These are phyloP conservation scores for Scedosporium apiospermum DNA, from an alignment of 2,329 filamentous ascomycete genomes.

Conservation along the genomic window DNA sequence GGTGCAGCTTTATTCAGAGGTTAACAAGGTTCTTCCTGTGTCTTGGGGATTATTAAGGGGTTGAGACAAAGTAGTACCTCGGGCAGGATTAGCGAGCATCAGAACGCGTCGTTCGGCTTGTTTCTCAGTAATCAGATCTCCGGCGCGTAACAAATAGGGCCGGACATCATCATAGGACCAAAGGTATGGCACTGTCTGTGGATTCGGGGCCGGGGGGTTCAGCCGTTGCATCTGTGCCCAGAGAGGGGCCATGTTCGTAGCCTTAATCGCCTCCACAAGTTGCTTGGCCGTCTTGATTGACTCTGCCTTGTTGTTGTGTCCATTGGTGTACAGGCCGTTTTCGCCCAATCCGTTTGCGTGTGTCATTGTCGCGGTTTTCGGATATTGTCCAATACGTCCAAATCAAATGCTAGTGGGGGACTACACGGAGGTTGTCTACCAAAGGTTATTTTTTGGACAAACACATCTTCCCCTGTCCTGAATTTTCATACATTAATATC, in stretches of 20 bases:
- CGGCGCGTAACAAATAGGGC: slow-evolving; percentile 21
- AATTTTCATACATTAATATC: no score
- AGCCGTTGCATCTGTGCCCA: slow-evolving; percentile 1
- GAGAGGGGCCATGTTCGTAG: neutral
- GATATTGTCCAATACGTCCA: no score
- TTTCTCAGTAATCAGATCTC: slow-evolving; percentile 20
- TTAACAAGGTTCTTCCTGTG: neutral
- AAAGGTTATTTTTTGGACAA: no score
- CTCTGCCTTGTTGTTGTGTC: no score
- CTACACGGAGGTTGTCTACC: no score
- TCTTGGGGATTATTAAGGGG: neutral
- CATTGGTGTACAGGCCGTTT: no score
- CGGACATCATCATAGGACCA: slow-evolving; percentile 15
- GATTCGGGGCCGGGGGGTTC: neutral
- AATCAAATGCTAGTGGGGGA: no score
- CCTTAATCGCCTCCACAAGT: no score
- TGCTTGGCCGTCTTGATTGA: no score
- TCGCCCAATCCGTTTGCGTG: no score
- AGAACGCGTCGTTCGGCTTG: slow-evolving; percentile 26
- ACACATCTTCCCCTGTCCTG: no score
- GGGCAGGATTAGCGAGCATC: slow-evolving; percentile 26
- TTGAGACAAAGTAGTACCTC: slow-evolving; percentile 11
- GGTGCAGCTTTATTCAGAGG: slow-evolving; percentile 29
- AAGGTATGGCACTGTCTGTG: neutral
- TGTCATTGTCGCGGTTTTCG: no score